Percentiles rank a stretch among this genome's conserved stretches.
phyloP scores from a whole-genome alignment of 176 grass and related monocot genomes.

The Elymus sibiricus region DNA sequence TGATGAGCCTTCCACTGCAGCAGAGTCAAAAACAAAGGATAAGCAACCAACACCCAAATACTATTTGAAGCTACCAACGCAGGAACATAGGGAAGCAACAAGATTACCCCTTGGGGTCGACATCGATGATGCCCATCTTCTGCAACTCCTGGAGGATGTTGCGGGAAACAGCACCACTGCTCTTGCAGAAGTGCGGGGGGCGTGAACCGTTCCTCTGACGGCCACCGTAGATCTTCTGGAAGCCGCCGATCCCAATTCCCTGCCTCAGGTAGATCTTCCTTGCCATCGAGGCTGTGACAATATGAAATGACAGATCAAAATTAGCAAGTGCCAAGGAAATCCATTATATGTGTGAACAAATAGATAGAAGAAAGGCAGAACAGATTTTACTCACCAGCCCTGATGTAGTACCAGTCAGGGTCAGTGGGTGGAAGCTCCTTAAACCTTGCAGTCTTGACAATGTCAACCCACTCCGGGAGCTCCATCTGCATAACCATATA shows the following conservation, averaged over 20 bases:
- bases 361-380: not conserved
- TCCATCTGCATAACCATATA: slow-evolving; percentile 47
- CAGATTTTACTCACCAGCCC: slow-evolving; percentile 48
- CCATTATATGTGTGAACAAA: no score
- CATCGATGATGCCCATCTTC: slow-evolving; percentile 61
- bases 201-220: slow-evolving; percentile 55
- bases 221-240: slow-evolving; percentile 80
- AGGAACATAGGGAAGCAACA: not conserved
- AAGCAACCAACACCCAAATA: not conserved
- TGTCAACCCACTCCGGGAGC: slow-evolving; percentile 80
- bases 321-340: not conserved
- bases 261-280: slow-evolving; percentile 81
- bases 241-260: slow-evolving; percentile 75
- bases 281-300: slow-evolving; percentile 51
- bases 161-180: slow-evolving; percentile 65
- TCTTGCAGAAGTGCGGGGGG: slow-evolving; percentile 76
- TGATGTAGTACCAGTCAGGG: slow-evolving; percentile 77
- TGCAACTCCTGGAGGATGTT: slow-evolving; percentile 74
- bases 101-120: slow-evolving; percentile 67
- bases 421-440: slow-evolving; percentile 77
- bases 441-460: slow-evolving; percentile 80
- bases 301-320: not conserved
- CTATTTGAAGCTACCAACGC: not conserved
- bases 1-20: slow-evolving; percentile 66
- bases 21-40: not conserved